These are phyloP conservation scores for Xylaria grammica DNA, from an alignment of 495 filamentous ascomycete species.

Conservation along the genomic window DNA sequence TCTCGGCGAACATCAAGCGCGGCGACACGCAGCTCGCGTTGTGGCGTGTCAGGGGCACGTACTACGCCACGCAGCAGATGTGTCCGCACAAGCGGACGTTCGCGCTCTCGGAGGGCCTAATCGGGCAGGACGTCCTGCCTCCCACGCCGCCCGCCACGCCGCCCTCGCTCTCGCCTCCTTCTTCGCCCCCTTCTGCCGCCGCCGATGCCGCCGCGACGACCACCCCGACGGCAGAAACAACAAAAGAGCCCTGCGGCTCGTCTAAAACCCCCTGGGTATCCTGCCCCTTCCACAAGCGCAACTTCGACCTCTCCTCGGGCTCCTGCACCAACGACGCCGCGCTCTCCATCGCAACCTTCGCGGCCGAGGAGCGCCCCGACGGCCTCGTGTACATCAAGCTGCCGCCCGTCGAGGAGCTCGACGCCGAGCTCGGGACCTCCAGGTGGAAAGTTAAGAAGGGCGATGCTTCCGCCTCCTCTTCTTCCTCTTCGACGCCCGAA, in stretches of 20 bases:
- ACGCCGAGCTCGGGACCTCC: conserved; percentile 78
- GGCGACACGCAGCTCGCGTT: conserved; percentile 92
- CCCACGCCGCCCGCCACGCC: conserved; percentile 39
- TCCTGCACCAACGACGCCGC: conserved; percentile 76
- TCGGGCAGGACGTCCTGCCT: conserved; percentile 69
- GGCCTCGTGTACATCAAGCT: conserved; percentile 87
- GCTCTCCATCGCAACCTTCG: conserved; percentile 87
- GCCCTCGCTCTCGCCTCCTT: conserved; percentile 47
- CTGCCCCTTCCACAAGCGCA: conserved; percentile 92
- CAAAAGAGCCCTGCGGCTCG: conserved; percentile 32
- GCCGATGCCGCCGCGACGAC: background rate
- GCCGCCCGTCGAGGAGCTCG: conserved; percentile 84
- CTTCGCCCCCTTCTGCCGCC: background rate
- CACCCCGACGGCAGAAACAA: background rate
- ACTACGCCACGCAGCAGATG: conserved; percentile 96
- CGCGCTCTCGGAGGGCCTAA: conserved; percentile 82
- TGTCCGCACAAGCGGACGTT: conserved; percentile 96
- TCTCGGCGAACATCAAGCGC: conserved; percentile 76
- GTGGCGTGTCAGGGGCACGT: conserved; percentile 84
- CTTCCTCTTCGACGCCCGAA: conserved; percentile 40
- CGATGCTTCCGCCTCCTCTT: conserved; percentile 56
- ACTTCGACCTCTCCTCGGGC: conserved; percentile 79
- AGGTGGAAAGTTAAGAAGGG: conserved; percentile 83
- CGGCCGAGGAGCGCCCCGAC: conserved; percentile 76
- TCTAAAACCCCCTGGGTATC: conserved; percentile 75